These are phyloP conservation scores for Ettlia oleoabundans DNA, from an alignment of 139 green algal genomes.

Conservation along the genomic window DNA sequence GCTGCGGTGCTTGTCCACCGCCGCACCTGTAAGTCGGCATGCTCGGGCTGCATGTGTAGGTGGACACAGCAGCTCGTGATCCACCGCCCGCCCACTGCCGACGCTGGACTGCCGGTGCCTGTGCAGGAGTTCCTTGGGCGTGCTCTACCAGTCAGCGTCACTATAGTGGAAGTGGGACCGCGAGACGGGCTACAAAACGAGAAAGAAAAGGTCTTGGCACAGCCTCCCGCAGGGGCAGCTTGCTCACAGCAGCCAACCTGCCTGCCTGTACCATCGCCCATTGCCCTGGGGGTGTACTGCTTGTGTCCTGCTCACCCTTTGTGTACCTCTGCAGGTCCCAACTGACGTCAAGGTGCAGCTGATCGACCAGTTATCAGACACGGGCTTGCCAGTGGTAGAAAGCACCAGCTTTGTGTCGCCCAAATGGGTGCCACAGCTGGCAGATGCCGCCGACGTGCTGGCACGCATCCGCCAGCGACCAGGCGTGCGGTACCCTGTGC, in stretches of 20 bases:
- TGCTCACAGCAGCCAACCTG: too few species aligned
- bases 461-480: slow-evolving; percentile 44
- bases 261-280: too few species aligned
- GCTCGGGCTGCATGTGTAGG: too few species aligned
- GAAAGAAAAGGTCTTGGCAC: slow-evolving; percentile 30
- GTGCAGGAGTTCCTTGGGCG: slow-evolving; percentile 41
- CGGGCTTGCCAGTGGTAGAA: slow-evolving; percentile 78
- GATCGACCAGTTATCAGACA: slow-evolving; percentile 68
- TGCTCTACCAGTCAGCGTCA: slow-evolving; percentile 53
- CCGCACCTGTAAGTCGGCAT: background rate
- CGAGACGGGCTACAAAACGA: slow-evolving; percentile 94
- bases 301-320: background rate
- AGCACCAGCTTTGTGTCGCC: slow-evolving; percentile 90
- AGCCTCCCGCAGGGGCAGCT: too few species aligned
- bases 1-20: background rate
- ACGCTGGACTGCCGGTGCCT: background rate
- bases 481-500: slow-evolving; percentile 78
- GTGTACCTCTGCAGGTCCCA: slow-evolving; percentile 42
- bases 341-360: slow-evolving; percentile 79
- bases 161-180: slow-evolving; percentile 85
- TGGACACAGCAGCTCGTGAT: background rate
- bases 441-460: slow-evolving; percentile 83
- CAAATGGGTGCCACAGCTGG: slow-evolving; percentile 92
- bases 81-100: background rate
- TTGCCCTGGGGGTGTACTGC: background rate